Percentiles rank a stretch among this genome's conserved stretches.
These are phyloP conservation scores for Trichopus zeylanicus DNA, from an alignment of 116 monocot genomes.

Conservation along the genomic window DNA sequence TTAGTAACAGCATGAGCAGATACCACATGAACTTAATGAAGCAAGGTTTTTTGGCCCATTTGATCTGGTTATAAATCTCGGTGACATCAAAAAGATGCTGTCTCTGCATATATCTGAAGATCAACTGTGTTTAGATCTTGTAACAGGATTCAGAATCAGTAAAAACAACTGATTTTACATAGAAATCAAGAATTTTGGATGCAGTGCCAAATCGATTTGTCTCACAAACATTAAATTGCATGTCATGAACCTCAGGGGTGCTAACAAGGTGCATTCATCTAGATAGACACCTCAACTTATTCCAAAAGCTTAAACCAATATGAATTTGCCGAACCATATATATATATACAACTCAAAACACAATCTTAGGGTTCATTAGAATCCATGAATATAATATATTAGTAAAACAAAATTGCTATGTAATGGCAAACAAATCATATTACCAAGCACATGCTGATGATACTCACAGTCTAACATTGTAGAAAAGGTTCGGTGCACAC, in stretches of 20 bases:
- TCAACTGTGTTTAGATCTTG: neutral
- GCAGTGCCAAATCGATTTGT: no score
- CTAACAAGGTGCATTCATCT: no score
- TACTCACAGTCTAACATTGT: slow-evolving; percentile 47
- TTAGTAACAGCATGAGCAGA: slow-evolving; percentile 42
- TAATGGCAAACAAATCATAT: neutral
- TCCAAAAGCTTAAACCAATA: no score
- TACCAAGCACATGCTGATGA: neutral
- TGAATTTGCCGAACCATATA: no score
- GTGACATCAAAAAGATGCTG: slow-evolving; percentile 57
- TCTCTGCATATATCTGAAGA: slow-evolving; percentile 31
- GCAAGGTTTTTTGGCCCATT: slow-evolving; percentile 42
- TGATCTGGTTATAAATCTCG: slow-evolving; percentile 52
- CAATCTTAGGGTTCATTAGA: no score
- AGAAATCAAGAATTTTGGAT: no score
- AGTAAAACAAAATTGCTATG: neutral
- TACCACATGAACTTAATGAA: slow-evolving; percentile 36
- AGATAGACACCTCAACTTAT: no score
- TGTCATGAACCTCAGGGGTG: no score
- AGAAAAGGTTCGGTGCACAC: slow-evolving; percentile 38
- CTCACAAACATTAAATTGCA: no score
- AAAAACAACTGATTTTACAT: neutral
- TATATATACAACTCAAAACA: no score
- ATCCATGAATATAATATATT: neutral
- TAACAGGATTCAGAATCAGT: neutral